Evolutionary conservation across 2,329 filamentous ascomycete genomes (phyloP), one percentile per base, ranked within the genome.

Genomic region (Colletotrichum echinochloae): DNA sequence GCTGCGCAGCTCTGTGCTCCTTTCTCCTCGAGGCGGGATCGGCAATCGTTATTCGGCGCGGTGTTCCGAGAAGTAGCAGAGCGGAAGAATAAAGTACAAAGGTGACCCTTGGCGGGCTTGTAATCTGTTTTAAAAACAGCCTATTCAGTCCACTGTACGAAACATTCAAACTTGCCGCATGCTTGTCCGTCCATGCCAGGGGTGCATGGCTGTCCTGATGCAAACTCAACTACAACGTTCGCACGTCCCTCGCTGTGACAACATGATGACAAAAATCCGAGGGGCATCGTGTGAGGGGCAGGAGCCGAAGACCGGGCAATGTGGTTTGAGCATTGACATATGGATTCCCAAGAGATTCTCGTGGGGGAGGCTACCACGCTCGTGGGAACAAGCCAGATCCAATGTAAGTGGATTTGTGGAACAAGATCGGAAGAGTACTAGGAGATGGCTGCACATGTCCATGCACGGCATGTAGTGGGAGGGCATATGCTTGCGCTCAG

Each of bases 181-280:
- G 68, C 59, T 63, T 68, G 59, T 62, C 65, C 26, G 59, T 62
- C 65, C 26, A 28, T 48, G 26, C 48, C 57, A 71, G 64, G 68
- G 68, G 62, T 68, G 59, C 65, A 59, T 63, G 57, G 59, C 52
- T 46, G 48, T 67, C 48, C 68, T 71, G 68, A 71, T 26, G 59
- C 68, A 71, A 71, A 71, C 68, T 68, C 65, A 68, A 67, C 64
- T 55, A 26, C 11, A 54, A 37, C 56, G 28, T 49, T 49, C 57
- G 68, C 68, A 71, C 68, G 68, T 68, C 52, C 68, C 59, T 65
- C 67, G 68, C 68, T 71, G 65, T 68, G 68, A 68, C 68, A 63
- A 60, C 68, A 59, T 41, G 52, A 52, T 68, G 68, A 63, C 64
- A 60, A 46, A 62, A 51, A 54, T 26, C 51, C 64, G 68, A 71